Evolutionary conservation across 2,329 filamentous ascomycete species (phyloP), one percentile per base, ranked within the genome.

Genomic region (Coleophoma crateriformis): DNA sequence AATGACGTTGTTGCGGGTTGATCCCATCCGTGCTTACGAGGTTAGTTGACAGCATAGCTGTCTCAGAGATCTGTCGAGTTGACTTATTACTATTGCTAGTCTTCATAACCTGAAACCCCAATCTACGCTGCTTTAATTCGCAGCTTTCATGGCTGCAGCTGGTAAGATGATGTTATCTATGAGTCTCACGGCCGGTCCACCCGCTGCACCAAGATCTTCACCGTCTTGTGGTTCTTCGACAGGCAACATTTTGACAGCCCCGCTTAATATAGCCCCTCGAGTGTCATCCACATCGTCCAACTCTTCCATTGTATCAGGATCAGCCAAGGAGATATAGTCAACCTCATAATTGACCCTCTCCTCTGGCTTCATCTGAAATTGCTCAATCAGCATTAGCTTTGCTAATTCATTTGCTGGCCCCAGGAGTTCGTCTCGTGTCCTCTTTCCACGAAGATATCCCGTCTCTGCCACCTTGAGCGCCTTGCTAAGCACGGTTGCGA

Each of bases 321-420:
- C 90, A 0, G 92, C 87, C 22, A 99, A 76, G 14, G 90, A 95
- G 49, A 99, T 81, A 66, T 99, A 99, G 66, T 97, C 92, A 8
- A 96, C 77, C 64, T 95, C 87, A 53, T 90, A 94, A 46, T 74
- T 71, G 3, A 84, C 87, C 45, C 90, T 76, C 63, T 87, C 70
- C 40, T 61, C 52, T 0, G 83, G 78, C 1, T 71, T 63, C 49
- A 91, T 65, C 11, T 71, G 71, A 53, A 77, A 72, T 67, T 96
- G 90, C 62, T 80, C 77, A 14, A 74, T 68, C 33, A 82, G 67
- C 13, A 79, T 73, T 3, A 69, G 62, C 14, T 77, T 71, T 1
- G 82, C 68, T 2, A 92, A 74, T 33, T 74, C 71, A 47, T 79
- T 77, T 1, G 91, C 90, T 10, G 84, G 82, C 13, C 79, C 81